Conservation (phyloP, 345 rosid genomes). For the Salix exigua region DNA sequence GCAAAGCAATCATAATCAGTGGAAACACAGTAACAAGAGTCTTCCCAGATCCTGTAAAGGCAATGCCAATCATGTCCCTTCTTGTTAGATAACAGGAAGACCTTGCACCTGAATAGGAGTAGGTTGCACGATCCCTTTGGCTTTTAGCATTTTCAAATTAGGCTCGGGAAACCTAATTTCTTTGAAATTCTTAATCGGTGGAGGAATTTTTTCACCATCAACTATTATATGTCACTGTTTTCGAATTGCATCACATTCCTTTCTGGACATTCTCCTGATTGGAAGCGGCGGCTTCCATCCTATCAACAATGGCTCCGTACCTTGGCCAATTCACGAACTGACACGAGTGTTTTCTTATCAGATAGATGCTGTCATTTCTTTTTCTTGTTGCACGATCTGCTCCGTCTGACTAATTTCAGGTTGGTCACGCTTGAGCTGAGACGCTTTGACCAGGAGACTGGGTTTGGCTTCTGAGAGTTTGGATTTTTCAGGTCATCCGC, state of each 20-base stretch:
- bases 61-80: slow-evolving; percentile 93
- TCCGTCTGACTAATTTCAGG: slow-evolving; percentile 75
- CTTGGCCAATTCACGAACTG: slow-evolving; percentile 85
- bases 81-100: slow-evolving; percentile 82
- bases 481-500: slow-evolving; percentile 69
- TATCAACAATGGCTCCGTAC: slow-evolving; percentile 40
- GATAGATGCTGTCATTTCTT: slow-evolving; percentile 83
- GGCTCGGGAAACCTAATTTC: slow-evolving; percentile 76
- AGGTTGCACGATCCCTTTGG: slow-evolving; percentile 85
- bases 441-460: slow-evolving; percentile 77
- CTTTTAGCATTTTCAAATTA: slow-evolving; percentile 60
- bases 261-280: slow-evolving; percentile 56
- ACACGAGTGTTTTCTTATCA: slow-evolving; percentile 78
- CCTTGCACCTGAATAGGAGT: slow-evolving; percentile 96
- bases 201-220: slow-evolving; percentile 83
- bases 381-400: slow-evolving; percentile 82
- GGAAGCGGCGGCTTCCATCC: slow-evolving; percentile 16
- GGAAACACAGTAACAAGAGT: slow-evolving; percentile 86
- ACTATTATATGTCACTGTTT: slow-evolving; percentile 94
- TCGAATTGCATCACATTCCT: slow-evolving; percentile 58
- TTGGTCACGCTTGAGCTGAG: slow-evolving; percentile 80
- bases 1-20: slow-evolving; percentile 74
- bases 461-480: slow-evolving; percentile 73
- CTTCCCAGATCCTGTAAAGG: slow-evolving; percentile 88
- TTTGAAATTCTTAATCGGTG: slow-evolving; percentile 71